Evolutionary conservation across 1,284 basidiomycete species (phyloP).

Genomic region (Pseudozyma thailandica): DNA sequence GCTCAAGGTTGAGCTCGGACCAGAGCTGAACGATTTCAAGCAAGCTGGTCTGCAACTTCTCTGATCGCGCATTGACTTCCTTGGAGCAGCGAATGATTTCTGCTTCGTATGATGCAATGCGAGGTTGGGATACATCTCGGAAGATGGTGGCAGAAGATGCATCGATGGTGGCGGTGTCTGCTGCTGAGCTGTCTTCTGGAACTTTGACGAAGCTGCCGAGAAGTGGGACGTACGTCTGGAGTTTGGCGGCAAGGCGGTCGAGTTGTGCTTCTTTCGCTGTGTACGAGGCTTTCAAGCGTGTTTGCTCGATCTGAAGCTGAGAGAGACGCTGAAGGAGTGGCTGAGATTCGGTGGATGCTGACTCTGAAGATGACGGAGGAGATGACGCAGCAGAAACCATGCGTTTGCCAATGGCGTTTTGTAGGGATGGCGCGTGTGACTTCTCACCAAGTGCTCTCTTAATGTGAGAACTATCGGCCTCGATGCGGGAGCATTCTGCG

Average conservation of each 20-base stretch:
- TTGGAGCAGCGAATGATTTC: slow-evolving; percentile 56
- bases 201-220: slow-evolving; percentile 46
- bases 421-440: slow-evolving; percentile 26
- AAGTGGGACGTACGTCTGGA: slow-evolving; percentile 44
- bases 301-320: slow-evolving; percentile 33
- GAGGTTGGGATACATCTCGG: slow-evolving; percentile 44
- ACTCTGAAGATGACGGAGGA: slow-evolving; percentile 5
- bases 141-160: slow-evolving; percentile 5
- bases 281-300: slow-evolving; percentile 38
- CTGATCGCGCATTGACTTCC: slow-evolving; percentile 47
- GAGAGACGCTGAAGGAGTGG: slow-evolving; percentile 49
- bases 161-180: not conserved
- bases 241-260: slow-evolving; percentile 31
- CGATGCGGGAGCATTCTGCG: slow-evolving; percentile 38
- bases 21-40: slow-evolving; percentile 61
- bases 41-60: slow-evolving; percentile 50
- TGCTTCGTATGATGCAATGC: slow-evolving; percentile 44
- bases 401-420: slow-evolving; percentile 44
- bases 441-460: slow-evolving; percentile 35
- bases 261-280: slow-evolving; percentile 36
- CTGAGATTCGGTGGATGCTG: slow-evolving; percentile 8
- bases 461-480: slow-evolving; percentile 32
- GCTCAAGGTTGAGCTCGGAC: slow-evolving; percentile 59
- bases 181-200: slow-evolving; percentile 15
- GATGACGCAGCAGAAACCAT: slow-evolving; percentile 43